phyloP scores from a whole-genome alignment of 495 filamentous ascomycete species.

The Aspergillus cristatus region DNA sequence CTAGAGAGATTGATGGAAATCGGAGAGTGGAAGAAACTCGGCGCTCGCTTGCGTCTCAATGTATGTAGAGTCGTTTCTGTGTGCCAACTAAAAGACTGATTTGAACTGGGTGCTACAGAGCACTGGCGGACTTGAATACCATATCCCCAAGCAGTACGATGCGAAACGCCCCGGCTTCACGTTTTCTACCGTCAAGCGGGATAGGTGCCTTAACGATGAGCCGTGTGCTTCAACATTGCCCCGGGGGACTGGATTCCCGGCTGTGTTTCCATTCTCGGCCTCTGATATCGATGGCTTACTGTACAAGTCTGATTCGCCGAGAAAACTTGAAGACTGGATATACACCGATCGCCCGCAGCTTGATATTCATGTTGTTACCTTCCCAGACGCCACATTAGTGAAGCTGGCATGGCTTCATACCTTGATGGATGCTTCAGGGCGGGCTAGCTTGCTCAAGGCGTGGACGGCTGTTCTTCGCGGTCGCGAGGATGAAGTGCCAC shows the following conservation, averaged over 20 bases:
- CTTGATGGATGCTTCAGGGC: slow-evolving; percentile 35
- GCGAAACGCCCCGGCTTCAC: slow-evolving; percentile 20
- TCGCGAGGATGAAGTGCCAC: slow-evolving; percentile 8
- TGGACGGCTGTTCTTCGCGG: slow-evolving; percentile 15
- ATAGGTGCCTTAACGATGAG: slow-evolving; percentile 17
- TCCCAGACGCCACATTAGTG: slow-evolving; percentile 40
- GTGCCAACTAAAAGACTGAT: too few species aligned
- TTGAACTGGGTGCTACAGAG: too few species aligned
- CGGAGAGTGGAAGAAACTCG: slow-evolving; percentile 36
- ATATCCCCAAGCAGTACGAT: slow-evolving; percentile 30
- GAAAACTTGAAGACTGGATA: slow-evolving; percentile 28
- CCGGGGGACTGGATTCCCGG: slow-evolving; percentile 7
- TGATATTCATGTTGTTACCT: slow-evolving; percentile 36
- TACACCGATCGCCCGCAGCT: slow-evolving; percentile 38
- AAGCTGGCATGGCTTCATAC: slow-evolving; percentile 36
- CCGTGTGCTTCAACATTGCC: slow-evolving; percentile 23
- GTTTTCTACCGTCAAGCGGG: slow-evolving; percentile 20
- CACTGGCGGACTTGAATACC: slow-evolving; percentile 29
- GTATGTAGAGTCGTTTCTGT: too few species aligned
- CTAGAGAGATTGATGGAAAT: slow-evolving; percentile 25
- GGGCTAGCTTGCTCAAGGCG: slow-evolving; percentile 10
- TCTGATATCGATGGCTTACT: slow-evolving; percentile 15
- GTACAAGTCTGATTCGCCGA: slow-evolving; percentile 13
- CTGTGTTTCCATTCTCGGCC: slow-evolving; percentile 11
- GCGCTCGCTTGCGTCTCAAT: slow-evolving; percentile 29